Base-by-base conservation (phyloP, 352 stramenopile genomes). In the Globisporangium rhizosaccharum region DNA sequence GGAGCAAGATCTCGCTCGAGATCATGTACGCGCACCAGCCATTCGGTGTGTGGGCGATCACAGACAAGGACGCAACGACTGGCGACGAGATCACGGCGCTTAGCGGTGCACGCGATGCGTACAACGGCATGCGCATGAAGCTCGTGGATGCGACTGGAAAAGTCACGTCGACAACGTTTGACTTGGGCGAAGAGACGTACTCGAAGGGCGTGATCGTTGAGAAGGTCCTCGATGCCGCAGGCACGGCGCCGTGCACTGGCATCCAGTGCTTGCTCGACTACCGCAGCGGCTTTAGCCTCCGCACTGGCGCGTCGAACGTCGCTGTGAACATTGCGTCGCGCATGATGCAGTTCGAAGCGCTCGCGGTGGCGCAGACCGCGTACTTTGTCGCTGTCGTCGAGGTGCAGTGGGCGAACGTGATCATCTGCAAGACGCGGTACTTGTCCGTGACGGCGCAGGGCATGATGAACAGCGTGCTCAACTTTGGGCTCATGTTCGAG, bases 361-460 rank as follows among this genome's bases (percentile, higher is more conserved):
- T 98, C 10, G 66, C 75, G 1, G 84, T 96, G 17, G 75, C 88
- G 0, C 91, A 97, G 64, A 93, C 85, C 0, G 87, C 87, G 20
- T 97, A 72, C 67, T 96, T 97, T 65, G 69, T 94, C 9, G 81
- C 82, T 9, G 67, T 96, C 5, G 82, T 97, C 12, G 72, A 97
- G 53, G 85, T 94, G 49, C 92, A 97, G 61, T 96, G 88, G 82
- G 79, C 89, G 51, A 94, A 97, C 68, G 62, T 97, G 15, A 63
- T 98, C 28, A 96, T 97, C 59, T 97, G 85, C 72, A 97, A 97
- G 77, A 98, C 92, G 42, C 82, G 92, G 10, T 97, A 90, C 72
- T 65, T 97, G 63, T 94, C 80, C 11, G 74, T 98, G n/a, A 62
- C 75, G 30, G 76, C 79, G n/a, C 92, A 98, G 62, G 91, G 92